Conservation (phyloP, 345 rosid species). For the Ailanthus altissimus region DNA sequence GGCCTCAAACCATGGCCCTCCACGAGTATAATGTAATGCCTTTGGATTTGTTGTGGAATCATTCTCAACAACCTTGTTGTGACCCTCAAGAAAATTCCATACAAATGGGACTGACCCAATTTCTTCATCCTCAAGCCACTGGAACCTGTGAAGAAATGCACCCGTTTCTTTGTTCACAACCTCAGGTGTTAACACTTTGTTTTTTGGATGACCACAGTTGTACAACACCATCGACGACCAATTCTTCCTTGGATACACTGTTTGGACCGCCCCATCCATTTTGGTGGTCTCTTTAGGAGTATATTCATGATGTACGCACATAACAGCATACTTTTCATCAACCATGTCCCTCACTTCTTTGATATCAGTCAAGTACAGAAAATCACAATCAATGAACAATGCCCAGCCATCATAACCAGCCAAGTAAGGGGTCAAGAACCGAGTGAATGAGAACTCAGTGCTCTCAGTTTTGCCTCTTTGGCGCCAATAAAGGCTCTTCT, state of each 20-base stretch:
- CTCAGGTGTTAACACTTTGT: conserved; percentile 68
- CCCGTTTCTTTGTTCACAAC: conserved; percentile 74
- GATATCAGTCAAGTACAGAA: conserved; percentile 82
- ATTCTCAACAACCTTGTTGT: conserved; percentile 65
- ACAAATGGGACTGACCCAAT: conserved; percentile 84
- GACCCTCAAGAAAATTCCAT: conserved; percentile 98
- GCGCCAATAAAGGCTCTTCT: conserved; percentile 76
- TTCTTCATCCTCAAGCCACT: conserved; percentile 89
- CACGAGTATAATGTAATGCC: conserved; percentile 90
- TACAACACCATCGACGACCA: conserved; percentile 99
- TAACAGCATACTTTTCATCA: conserved; percentile 84
- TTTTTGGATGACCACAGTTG: conserved; percentile 91
- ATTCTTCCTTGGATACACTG: conserved; percentile 94
- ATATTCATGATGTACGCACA: conserved; percentile 97
- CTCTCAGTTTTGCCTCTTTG: conserved; percentile 82
- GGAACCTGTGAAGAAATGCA: conserved; percentile 93
- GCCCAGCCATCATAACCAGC: conserved; percentile 93
- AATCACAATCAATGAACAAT: conserved; percentile 94
- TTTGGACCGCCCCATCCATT: conserved; percentile 97
- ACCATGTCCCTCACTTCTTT: conserved; percentile 72
- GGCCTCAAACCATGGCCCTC: conserved; percentile 97
- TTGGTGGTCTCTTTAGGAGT: conserved; percentile 86
- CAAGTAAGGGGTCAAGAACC: conserved; percentile 86
- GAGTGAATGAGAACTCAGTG: conserved; percentile 92
- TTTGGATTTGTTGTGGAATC: conserved; percentile 68